Evolutionary conservation across 108 stramenopile genomes (phyloP).

Genomic region (Fragilaria crotonensis): DNA sequence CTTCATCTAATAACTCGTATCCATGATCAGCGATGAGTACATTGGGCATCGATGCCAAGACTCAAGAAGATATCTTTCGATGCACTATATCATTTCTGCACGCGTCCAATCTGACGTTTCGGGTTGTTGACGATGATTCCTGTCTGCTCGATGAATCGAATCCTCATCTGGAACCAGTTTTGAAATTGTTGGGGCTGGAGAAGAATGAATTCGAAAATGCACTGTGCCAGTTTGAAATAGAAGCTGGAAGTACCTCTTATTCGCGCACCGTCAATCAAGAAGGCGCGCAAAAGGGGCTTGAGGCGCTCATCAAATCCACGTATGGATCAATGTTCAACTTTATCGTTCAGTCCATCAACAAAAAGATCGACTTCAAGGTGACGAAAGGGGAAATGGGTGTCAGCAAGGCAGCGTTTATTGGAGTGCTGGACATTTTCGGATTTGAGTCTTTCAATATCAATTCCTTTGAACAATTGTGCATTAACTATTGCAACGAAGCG

Average conservation of each 20-base stretch:
- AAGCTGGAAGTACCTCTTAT: slow-evolving; percentile 44
- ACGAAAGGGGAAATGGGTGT: slow-evolving; percentile 10
- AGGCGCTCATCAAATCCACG: slow-evolving; percentile 77
- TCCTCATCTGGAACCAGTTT: slow-evolving; percentile 19
- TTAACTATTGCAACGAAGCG: slow-evolving; percentile 83
- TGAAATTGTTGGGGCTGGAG: slow-evolving; percentile 33
- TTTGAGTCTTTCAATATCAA: slow-evolving; percentile 80
- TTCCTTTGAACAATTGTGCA: slow-evolving; percentile 80
- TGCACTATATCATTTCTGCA: slow-evolving; percentile 52
- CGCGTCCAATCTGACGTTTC: slow-evolving; percentile 67
- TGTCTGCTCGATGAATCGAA: slow-evolving; percentile 18
- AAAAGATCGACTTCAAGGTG: slow-evolving; percentile 20
- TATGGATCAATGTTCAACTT: slow-evolving; percentile 61
- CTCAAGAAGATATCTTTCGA: slow-evolving; percentile 35
- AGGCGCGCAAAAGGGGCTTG: slow-evolving; percentile 64
- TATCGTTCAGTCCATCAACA: slow-evolving; percentile 56
- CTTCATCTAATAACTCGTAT: no score
- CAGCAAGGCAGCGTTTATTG: slow-evolving; percentile 43
- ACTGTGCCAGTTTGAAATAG: slow-evolving; percentile 43
- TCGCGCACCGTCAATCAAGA: slow-evolving; percentile 32
- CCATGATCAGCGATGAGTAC: slow-evolving; percentile 50
- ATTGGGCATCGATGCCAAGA: slow-evolving; percentile 46
- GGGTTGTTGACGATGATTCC: slow-evolving; percentile 20
- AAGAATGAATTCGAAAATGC: slow-evolving; percentile 35
- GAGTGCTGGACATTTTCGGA: slow-evolving; percentile 90